Conservation (phyloP, 1,139 yeast genomes). For the Candida sanyaensis region DNA sequence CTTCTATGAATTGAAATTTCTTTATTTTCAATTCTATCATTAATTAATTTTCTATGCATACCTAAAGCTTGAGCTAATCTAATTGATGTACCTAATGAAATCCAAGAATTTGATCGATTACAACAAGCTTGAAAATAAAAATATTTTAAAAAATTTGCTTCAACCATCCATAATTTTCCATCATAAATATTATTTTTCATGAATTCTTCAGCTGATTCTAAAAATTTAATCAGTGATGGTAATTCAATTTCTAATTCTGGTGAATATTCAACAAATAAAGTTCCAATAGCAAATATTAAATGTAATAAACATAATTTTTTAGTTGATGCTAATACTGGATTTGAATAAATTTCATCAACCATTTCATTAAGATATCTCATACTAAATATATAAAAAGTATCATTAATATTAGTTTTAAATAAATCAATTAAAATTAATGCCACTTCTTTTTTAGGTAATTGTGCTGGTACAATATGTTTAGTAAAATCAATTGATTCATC, state of each 20-base stretch:
- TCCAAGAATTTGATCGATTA: slow-evolving; percentile 43
- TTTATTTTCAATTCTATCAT: slow-evolving; percentile 32
- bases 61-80: slow-evolving; percentile 67
- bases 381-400: slow-evolving; percentile 35
- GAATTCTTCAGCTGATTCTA: slow-evolving; percentile 31
- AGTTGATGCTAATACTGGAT: slow-evolving; percentile 17
- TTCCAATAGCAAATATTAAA: slow-evolving; percentile 41
- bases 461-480: slow-evolving; percentile 21
- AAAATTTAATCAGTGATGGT: slow-evolving; percentile 21
- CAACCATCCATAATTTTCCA: slow-evolving; percentile 43
- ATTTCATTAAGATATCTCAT: slow-evolving; percentile 24
- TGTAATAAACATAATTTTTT: slow-evolving; percentile 24
- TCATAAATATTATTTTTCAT: slow-evolving; percentile 32
- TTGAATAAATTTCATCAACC: slow-evolving; percentile 22
- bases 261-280: slow-evolving; percentile 23
- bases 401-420: slow-evolving; percentile 36
- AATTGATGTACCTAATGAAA: slow-evolving; percentile 40
- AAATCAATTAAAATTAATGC: slow-evolving; percentile 31
- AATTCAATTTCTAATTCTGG: slow-evolving; percentile 19
- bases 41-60: slow-evolving; percentile 56
- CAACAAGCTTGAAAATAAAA: slow-evolving; percentile 39
- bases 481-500: slow-evolving; percentile 27
- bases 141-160: slow-evolving; percentile 35
- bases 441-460: slow-evolving; percentile 20
- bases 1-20: slow-evolving; percentile 33